Evolutionary conservation across 768 basidiomycete species (phyloP).

Genomic region (Lepiota venenata): DNA sequence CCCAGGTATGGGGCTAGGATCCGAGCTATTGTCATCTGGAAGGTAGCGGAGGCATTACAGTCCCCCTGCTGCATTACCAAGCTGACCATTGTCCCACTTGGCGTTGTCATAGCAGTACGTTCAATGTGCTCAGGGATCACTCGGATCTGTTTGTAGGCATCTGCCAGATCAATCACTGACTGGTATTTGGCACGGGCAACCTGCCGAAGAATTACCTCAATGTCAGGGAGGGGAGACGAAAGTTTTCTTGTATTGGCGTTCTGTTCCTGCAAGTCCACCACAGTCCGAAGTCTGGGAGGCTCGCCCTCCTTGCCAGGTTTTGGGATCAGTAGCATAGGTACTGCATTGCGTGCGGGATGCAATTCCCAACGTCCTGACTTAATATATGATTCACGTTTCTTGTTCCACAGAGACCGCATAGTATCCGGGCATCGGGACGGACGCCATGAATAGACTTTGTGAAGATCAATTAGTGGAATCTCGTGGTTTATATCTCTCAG

Average conservation of each 20-base stretch:
- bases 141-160: constrained; percentile 34
- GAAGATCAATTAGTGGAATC: too few relatives aligned
- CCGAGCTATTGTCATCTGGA: constrained; percentile 40
- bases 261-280: constrained; percentile 25
- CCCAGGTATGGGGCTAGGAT: constrained; percentile 31
- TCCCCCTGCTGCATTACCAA: constrained; percentile 28
- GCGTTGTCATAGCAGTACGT: constrained; percentile 25
- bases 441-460: too few relatives aligned
- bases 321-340: constrained; percentile 29
- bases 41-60: constrained; percentile 33
- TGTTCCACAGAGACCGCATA: constrained; percentile 20
- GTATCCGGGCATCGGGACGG: constrained; percentile 31
- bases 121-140: constrained; percentile 22
- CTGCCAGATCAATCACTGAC: constrained; percentile 29
- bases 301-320: constrained; percentile 14
- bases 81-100: constrained; percentile 39
- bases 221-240: constrained; percentile 16
- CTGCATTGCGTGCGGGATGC: constrained; percentile 24
- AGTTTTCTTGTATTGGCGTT: constrained; percentile 24
- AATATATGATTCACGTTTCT: constrained; percentile 24
- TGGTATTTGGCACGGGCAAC: constrained; percentile 17
- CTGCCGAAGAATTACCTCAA: constrained; percentile 17
- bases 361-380: constrained; percentile 25
- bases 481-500: constrained; percentile 34
- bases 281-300: constrained; percentile 18